Conservation (phyloP, 768 basidiomycete genomes). For the Calocybe cyanea region DNA sequence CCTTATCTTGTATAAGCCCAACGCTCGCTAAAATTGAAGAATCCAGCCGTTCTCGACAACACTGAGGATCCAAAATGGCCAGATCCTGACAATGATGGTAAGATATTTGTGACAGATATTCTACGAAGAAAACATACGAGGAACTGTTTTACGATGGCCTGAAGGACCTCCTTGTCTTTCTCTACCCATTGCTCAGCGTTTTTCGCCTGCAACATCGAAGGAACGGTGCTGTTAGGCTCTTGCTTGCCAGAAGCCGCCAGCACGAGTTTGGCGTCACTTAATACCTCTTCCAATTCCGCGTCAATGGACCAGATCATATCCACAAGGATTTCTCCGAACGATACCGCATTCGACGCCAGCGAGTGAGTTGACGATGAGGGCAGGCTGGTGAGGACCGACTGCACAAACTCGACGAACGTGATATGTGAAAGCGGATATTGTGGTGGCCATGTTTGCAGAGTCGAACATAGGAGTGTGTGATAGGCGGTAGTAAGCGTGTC, state of each 20-base stretch:
- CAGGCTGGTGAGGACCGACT: conserved; percentile 53
- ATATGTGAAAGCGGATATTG: conserved; percentile 42
- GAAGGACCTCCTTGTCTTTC: conserved; percentile 59
- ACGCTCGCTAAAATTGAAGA: conserved; percentile 55
- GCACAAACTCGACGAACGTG: conserved; percentile 59
- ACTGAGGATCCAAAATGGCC: conserved; percentile 52
- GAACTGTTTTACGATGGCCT: conserved; percentile 54
- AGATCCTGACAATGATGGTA: conserved; percentile 39
- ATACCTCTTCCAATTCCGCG: conserved; percentile 67
- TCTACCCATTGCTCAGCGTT: conserved; percentile 52
- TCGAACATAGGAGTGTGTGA: conserved; percentile 61
- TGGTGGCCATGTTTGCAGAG: conserved; percentile 53
- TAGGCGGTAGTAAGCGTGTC: conserved; percentile 66
- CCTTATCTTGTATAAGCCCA: conserved; percentile 68
- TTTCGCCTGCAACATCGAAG: conserved; percentile 28
- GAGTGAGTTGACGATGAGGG: conserved; percentile 70
- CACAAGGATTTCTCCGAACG: conserved; percentile 68
- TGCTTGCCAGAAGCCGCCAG: conserved; percentile 33
- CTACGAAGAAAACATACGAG: conserved; percentile 40
- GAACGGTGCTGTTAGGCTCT: conserved; percentile 17
- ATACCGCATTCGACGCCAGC: conserved; percentile 34
- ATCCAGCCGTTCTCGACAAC: conserved; percentile 77
- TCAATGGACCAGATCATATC: conserved; percentile 84
- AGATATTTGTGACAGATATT: not conserved
- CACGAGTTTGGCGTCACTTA: conserved; percentile 49